These are phyloP conservation scores for Melaleuca quinquenervia DNA, from an alignment of 345 rosid species.

Conservation along the genomic window DNA sequence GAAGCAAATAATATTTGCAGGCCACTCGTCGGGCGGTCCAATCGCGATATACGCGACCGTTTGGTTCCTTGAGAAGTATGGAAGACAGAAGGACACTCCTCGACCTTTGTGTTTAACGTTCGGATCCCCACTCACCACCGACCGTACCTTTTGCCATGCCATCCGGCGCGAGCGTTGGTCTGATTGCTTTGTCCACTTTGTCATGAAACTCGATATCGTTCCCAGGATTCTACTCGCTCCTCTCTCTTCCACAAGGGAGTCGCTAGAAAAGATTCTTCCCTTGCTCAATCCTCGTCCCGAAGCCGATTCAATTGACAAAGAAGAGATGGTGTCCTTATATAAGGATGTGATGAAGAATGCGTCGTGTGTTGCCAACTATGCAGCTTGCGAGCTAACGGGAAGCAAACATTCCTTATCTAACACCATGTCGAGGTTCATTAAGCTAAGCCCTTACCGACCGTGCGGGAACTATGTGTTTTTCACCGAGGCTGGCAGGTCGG, in stretches of 20 bases:
- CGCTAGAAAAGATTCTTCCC: conserved; percentile 16
- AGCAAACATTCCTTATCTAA: conserved; percentile 41
- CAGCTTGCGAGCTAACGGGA: conserved; percentile 53
- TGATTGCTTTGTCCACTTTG: conserved; percentile 43
- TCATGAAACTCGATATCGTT: conserved; percentile 51
- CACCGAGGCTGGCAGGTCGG: not conserved
- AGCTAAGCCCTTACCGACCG: conserved; percentile 55
- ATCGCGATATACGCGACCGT: conserved; percentile 57
- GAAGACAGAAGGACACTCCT: not conserved
- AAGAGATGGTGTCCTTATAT: not conserved
- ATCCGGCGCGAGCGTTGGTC: conserved; percentile 69
- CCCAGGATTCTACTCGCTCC: conserved; percentile 63
- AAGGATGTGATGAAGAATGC: conserved; percentile 40
- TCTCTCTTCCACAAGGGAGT: conserved; percentile 14
- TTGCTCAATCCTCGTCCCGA: not conserved
- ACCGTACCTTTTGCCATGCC: conserved; percentile 50
- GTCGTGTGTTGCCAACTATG: conserved; percentile 37
- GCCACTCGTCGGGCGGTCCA: conserved; percentile 78
- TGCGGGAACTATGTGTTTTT: conserved; percentile 2
- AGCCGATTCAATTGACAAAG: not conserved
- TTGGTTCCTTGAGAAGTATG: conserved; percentile 42
- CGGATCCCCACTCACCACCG: conserved; percentile 76
- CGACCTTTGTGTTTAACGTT: conserved; percentile 61
- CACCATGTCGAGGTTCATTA: conserved; percentile 39
- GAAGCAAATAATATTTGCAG: conserved; percentile 61